Evolutionary conservation across 306 rosid genomes (phyloP), one percentile per base, ranked within the genome.

Genomic region (Sphenostylis stenocarpa): DNA sequence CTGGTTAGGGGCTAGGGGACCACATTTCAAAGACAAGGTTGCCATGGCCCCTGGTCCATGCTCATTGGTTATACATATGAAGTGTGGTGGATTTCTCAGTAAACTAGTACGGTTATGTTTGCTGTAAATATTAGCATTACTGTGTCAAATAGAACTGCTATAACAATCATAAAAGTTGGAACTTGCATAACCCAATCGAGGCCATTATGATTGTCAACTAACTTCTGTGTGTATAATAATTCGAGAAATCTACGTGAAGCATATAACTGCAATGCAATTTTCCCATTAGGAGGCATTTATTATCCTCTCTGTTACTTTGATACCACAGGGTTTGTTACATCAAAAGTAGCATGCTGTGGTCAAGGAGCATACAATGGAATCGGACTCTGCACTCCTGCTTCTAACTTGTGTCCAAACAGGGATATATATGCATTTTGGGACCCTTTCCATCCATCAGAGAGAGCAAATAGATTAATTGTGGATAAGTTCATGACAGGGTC

Each of bases 311-410:
- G n/a, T 39, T 36, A 8, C 11, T 36, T 72, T n/a, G 9, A 7
- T 7, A 52, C 31, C 31, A 78, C 73, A 86, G 86, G 89, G 26
- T 86, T 86, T 77, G 83, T 80, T 8, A 86, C 89, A 3, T 86
- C 85, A 24, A 87, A 82, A 77, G 49, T 82, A 34, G 90, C 90
- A 51, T 84, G 90, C 13, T 87, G 90, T 64, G 90, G 90, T 21
- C 90, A 82, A 77, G 90, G 90, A 41, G 71, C 85, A 4, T 87
- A 61, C 36, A 84, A 87, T 49, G 90, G 90, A 44, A 72, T 87
- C 3, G 90, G 90, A 21, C 77, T 84, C 3, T 87, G 90, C 78
- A 87, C 86, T 2, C 85, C 86, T 2, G 86, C 81, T 8, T 87
- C 90, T 0, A 87, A 87, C 48, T 34, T 86, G 86, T 86, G 86